phyloP scores from a whole-genome alignment of 768 basidiomycete species.

The Pleurotus cornucopiae region DNA sequence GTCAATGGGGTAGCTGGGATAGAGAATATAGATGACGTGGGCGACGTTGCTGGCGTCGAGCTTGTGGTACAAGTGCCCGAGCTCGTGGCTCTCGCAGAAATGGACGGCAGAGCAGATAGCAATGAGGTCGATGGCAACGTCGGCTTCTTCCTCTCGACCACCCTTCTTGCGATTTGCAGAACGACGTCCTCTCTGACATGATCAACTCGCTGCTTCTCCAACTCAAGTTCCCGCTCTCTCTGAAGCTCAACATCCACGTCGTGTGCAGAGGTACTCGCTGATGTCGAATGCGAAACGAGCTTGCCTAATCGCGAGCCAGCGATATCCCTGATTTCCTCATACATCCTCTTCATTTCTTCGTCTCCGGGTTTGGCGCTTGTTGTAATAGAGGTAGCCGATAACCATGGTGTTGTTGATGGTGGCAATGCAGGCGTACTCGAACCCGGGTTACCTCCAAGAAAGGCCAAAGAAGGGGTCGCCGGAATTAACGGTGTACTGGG shows the following conservation, averaged over 20 bases:
- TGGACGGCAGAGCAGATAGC: conserved; percentile 1
- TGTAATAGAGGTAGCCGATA: too few species aligned
- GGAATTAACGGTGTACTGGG: conserved; percentile 7
- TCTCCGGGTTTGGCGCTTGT: conserved; percentile 35
- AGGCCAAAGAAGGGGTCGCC: conserved; percentile 12
- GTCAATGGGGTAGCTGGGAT: not conserved
- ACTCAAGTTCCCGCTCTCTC: conserved; percentile 12
- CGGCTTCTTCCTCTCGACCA: not conserved
- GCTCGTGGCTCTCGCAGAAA: not conserved
- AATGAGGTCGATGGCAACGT: not conserved
- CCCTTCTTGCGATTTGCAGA: conserved; percentile 58
- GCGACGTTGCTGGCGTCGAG: conserved; percentile 8
- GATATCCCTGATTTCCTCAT: conserved; percentile 74
- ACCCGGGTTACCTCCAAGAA: conserved; percentile 10
- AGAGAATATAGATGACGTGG: not conserved
- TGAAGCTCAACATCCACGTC: conserved; percentile 17
- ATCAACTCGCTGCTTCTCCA: conserved; percentile 49
- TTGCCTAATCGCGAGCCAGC: conserved; percentile 58
- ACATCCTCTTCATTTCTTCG: conserved; percentile 53
- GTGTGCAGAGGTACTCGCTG: conserved; percentile 27
- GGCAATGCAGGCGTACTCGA: too few species aligned
- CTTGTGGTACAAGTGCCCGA: not conserved
- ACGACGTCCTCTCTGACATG: conserved; percentile 60
- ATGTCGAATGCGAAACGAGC: conserved; percentile 22
- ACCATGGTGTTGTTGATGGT: too few species aligned